Base-by-base conservation (phyloP, 2,329 filamentous ascomycete species). In the Metarhizium anisopliae region DNA sequence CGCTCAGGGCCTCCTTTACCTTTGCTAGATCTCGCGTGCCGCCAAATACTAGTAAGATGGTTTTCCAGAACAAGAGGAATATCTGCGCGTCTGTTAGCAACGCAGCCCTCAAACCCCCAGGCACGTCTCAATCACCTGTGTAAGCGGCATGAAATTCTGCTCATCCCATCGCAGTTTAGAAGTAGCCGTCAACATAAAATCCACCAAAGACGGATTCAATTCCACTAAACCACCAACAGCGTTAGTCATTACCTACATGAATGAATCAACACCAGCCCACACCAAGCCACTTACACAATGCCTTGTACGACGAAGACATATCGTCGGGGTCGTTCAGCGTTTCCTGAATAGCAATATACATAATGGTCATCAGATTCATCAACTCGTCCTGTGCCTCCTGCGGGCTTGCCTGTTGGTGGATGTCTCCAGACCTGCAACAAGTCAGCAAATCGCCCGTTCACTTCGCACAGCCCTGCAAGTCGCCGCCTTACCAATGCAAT, bases 1-100 rank as follows among this genome's bases (percentile, higher is more conserved):
- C 85, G 53, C 80, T 80, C 36, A 92, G 84, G 2, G 83, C 84
- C 59, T 78, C 76, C 70, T 96, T 97, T 38, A 90, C 81, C 56
- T 83, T 78, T 35, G 85, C 81, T 18, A 96, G 80, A 60, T 91
- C 85, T 54, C 82, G 70, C 42, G 84, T 85, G 45, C 90, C 89
- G 30, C 94, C 94, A 67, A 97, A 94, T 1, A 88, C 80, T 2
- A 97, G 80, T 16, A 97, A 75, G 8, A 96, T 82, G 0, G 89
- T 86, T 73, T 99, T 99, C 93, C 94, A 97, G 51, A 95, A 82
- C 2, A 97, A 76, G 7, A 96, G 76, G 54, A 95, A 84, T 45
- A 94, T 82, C 79, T 87, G 63, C 10, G 13, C 36, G 56, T 73
- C 49, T 70, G 63, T 49, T 38, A 54, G 38, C 42, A 13, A 18